phyloP scores from a whole-genome alignment of 495 filamentous ascomycete genomes.

The Penicillium chermesinum region DNA sequence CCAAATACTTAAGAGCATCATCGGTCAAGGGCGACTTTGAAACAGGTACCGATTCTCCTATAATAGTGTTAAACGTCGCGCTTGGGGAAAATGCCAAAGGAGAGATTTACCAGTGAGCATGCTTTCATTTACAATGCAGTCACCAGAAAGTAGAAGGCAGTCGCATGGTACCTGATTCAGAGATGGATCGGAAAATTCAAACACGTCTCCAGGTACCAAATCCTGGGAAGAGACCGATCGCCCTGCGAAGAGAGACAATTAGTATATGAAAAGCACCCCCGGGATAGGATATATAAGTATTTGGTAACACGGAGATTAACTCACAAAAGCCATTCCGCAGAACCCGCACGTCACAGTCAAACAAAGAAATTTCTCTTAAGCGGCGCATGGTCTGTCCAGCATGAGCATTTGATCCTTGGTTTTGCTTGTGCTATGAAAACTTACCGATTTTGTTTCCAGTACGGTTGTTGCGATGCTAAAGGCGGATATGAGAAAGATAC shows the following conservation, averaged over 20 bases:
- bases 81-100: not conserved
- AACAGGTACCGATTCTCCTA: conserved; percentile 93
- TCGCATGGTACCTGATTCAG: conserved; percentile 91
- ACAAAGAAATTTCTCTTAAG: conserved; percentile 85
- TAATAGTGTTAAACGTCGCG: conserved; percentile 16
- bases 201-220: conserved; percentile 93
- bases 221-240: conserved; percentile 79
- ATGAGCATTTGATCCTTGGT: conserved; percentile 22
- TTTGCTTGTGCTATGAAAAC: no score
- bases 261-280: not conserved
- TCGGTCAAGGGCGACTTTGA: conserved; percentile 87
- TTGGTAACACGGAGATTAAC: no score
- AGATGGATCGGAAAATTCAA: conserved; percentile 95
- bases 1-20: conserved; percentile 65
- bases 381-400: conserved; percentile 72
- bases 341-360: conserved; percentile 92
- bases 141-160: conserved; percentile 84
- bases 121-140: conserved; percentile 98
- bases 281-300: not conserved
- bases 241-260: conserved; percentile 47
- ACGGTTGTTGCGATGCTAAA: conserved; percentile 87
- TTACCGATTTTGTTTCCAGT: conserved; percentile 79
- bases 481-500: conserved; percentile 92
- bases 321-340: conserved; percentile 91
- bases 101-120: conserved; percentile 78